These are phyloP conservation scores for Favolaschia claudopus DNA, from an alignment of 768 basidiomycete genomes.

Conservation along the genomic window DNA sequence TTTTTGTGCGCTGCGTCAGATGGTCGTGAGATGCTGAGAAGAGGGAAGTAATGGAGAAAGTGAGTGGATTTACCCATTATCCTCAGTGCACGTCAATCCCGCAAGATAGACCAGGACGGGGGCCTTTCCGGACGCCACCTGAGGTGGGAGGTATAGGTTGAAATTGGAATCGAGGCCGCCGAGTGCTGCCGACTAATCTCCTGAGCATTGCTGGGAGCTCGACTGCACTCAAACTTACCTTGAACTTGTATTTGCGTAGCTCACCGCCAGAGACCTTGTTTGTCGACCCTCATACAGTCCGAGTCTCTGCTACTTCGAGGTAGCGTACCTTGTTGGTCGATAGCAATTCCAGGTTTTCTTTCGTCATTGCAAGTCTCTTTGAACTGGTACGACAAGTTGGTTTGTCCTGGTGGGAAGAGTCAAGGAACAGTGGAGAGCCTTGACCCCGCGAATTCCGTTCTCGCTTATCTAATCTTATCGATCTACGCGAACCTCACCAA, in stretches of 20 bases:
- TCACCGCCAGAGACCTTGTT: constrained; percentile 85
- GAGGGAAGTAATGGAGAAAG: not conserved
- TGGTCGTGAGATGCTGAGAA: no score
- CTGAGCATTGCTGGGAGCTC: constrained; percentile 12
- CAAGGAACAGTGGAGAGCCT: constrained; percentile 6
- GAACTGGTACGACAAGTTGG: no score
- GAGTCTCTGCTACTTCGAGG: constrained; percentile 25
- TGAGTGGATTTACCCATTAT: constrained; percentile 74
- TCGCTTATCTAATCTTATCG: not conserved
- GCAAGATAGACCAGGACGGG: constrained; percentile 86
- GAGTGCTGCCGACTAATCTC: constrained; percentile 68
- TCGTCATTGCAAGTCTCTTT: no score
- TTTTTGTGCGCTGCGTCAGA: constrained; percentile 79
- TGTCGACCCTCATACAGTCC: constrained; percentile 73
- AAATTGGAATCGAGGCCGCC: constrained; percentile 78
- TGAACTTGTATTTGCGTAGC: constrained; percentile 88
- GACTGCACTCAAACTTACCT: constrained; percentile 46
- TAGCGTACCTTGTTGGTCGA: constrained; percentile 24
- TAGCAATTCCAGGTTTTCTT: constrained; percentile 12
- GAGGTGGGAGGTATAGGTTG: constrained; percentile 87
- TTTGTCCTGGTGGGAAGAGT: constrained; percentile 6
- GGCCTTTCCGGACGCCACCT: constrained; percentile 57
- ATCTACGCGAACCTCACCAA: no score
- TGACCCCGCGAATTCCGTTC: not conserved
- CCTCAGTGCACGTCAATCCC: constrained; percentile 90